A percentile compares a stretch with the other conserved stretches of the same genome.
Evolutionary conservation across 2,329 filamentous ascomycete genomes (phyloP).

Genomic region (Escovopsis sp.): DNA sequence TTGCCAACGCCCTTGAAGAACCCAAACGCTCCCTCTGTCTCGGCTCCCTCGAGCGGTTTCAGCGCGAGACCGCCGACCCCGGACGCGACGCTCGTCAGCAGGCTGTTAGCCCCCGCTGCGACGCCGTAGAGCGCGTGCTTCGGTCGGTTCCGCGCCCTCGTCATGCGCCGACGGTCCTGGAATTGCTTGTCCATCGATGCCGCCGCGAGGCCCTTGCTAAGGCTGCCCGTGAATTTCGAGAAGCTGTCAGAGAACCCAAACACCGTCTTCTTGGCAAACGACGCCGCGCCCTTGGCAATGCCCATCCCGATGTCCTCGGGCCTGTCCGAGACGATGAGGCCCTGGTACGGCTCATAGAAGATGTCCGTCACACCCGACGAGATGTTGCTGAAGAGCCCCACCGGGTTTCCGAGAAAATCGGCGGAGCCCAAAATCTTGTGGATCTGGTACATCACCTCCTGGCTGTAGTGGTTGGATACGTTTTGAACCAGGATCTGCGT

Average conservation of each 20-base stretch:
- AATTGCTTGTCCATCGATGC: conserved; percentile 98
- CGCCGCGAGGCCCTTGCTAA: conserved; percentile 90
- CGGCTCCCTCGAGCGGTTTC: conserved; percentile 88
- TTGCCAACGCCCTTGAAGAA: conserved; percentile 98
- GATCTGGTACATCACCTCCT: conserved; percentile 88
- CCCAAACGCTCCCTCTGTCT: conserved; percentile 83
- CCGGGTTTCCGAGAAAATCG: conserved; percentile 93
- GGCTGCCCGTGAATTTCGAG: conserved; percentile 92
- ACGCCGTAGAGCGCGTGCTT: conserved; percentile 97
- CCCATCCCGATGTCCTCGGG: conserved; percentile 91
- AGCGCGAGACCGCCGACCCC: conserved; percentile 86
- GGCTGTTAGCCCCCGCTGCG: conserved; percentile 85
- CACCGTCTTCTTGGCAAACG: conserved; percentile 96
- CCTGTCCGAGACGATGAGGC: conserved; percentile 87
- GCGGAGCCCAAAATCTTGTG: conserved; percentile 96
- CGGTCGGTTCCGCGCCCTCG: conserved; percentile 78
- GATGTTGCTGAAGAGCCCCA: conserved; percentile 95
- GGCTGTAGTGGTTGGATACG: conserved; percentile 87
- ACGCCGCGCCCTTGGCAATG: conserved; percentile 91
- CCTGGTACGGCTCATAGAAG: conserved; percentile 98
- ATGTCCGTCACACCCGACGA: conserved; percentile 95
- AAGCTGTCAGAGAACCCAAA: conserved; percentile 96
- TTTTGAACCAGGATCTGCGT: conserved; percentile 71
- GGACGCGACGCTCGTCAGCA: conserved; percentile 82
- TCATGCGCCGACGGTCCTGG: conserved; percentile 90